phyloP scores from a whole-genome alignment of 352 stramenopile species.

The Phytophthora sansomeana region DNA sequence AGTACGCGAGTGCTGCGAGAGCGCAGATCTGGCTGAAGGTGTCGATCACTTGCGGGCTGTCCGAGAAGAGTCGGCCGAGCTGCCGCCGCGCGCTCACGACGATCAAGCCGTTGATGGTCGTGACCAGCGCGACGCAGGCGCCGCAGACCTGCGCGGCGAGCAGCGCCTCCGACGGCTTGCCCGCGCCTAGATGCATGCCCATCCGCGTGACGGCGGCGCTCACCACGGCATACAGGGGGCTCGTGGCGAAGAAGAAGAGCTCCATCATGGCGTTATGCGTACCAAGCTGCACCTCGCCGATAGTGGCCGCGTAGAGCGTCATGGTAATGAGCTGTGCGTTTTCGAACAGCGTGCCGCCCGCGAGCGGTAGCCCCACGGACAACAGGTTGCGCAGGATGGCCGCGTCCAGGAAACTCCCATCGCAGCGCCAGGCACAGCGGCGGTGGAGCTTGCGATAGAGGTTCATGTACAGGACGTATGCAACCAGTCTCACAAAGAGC shows the following conservation, averaged over 20 bases:
- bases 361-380: slow-evolving; percentile 60
- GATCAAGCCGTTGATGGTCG: slow-evolving; percentile 45
- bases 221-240: slow-evolving; percentile 76
- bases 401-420: slow-evolving; percentile 56
- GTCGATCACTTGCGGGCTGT: slow-evolving; percentile 66
- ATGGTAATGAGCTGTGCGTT: slow-evolving; percentile 85
- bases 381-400: slow-evolving; percentile 58
- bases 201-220: slow-evolving; percentile 71
- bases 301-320: slow-evolving; percentile 72
- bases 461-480: slow-evolving; percentile 80
- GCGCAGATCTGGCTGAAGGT: slow-evolving; percentile 71
- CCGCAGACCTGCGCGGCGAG: slow-evolving; percentile 65
- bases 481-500: slow-evolving; percentile 56
- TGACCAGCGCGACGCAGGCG: slow-evolving; percentile 53
- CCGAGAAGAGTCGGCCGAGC: slow-evolving; percentile 77
- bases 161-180: slow-evolving; percentile 47
- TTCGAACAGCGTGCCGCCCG: slow-evolving; percentile 74
- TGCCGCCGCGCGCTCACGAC: slow-evolving; percentile 57
- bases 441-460: slow-evolving; percentile 57
- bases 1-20: slow-evolving; percentile 67
- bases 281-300: slow-evolving; percentile 77
- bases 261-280: slow-evolving; percentile 90
- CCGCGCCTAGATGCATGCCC: slow-evolving; percentile 66
- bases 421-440: slow-evolving; percentile 64
- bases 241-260: slow-evolving; percentile 85